Base-by-base conservation (phyloP, 1,139 yeast genomes). In the Geotrichum histeridarum region DNA sequence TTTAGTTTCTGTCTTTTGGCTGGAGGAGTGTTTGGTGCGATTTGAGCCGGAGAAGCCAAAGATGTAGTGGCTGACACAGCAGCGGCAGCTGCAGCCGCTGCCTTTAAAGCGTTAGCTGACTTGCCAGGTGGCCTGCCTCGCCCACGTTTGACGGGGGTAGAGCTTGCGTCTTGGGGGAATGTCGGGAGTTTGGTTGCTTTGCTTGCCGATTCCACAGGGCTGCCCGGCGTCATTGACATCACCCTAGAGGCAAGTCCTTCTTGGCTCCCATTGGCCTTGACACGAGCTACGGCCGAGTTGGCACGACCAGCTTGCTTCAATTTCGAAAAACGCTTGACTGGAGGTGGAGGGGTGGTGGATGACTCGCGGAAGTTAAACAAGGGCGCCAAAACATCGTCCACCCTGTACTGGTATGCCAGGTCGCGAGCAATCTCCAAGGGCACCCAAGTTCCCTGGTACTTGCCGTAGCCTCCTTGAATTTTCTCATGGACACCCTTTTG, bases 401-500 rank as follows among this genome's bases (percentile, higher is more conserved):
- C 96, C 1, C 80, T 84, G 64, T 87, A 91, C 63, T 82, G 83
- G 50, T 73, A 74, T 1, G 96, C 95, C 44, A 77, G 71, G 42
- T 72, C 75, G 30, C 71, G 67, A 0, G 88, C 85, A 43, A 45
- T 72, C 8, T 76, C 77, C 57, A 90, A 70, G 0, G 98, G 98
- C 7, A 91, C 94, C 97, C 98, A 93, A 1, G 98, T 91, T 18
- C 99, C 99, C 70, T 93, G 98, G 70, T 90, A 93, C 67, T 93
- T 84, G 49, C 98, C 98, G 63, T 90, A 91, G 1, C 98, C 98
- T 60, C 98, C 99, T 70, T 93, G 98, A 30, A 93, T 90, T 69
- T 91, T 91, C 66, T 91, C 97, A 69, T 89, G 96, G 12, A 76
- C 72, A 1, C 95, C 95, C 52, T 81, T 83, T 63, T 89, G 95